phyloP scores from a whole-genome alignment of 768 basidiomycete species.

The Kwoniella sp. region DNA sequence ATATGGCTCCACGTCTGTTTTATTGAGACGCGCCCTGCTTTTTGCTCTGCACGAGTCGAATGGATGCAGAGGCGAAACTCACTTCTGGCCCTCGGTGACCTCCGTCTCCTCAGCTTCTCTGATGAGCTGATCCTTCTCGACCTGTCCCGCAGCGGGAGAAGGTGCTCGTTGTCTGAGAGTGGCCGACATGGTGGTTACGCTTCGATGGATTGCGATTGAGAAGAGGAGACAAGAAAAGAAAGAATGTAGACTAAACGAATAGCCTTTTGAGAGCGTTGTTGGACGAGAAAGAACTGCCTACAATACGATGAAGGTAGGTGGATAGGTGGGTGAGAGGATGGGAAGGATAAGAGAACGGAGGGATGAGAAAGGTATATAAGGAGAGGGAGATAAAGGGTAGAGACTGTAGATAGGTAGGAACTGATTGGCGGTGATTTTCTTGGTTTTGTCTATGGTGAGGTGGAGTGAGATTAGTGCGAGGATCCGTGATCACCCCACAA shows the following conservation, averaged over 20 bases:
- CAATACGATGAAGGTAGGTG: background rate
- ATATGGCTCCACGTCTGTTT: background rate
- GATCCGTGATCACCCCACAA: background rate
- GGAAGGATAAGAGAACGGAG: background rate
- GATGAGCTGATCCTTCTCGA: conserved; percentile 42
- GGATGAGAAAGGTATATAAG: background rate
- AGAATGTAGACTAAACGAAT: background rate
- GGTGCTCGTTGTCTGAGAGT: conserved; percentile 32
- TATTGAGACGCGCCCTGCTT: background rate
- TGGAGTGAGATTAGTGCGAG: background rate
- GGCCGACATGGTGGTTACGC: conserved; percentile 19
- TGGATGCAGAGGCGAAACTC: conserved; percentile 13
- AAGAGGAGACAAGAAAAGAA: background rate
- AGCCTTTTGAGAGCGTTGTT: background rate
- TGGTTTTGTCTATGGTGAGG: too few relatives aligned
- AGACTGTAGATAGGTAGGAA: background rate
- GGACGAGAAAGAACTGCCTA: background rate
- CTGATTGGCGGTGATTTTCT: background rate
- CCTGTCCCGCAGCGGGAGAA: conserved; percentile 34
- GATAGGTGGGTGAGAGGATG: background rate
- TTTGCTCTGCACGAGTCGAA: background rate
- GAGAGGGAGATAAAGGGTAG: conserved; percentile 2
- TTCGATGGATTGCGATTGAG: background rate
- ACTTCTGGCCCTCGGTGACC: conserved; percentile 47
- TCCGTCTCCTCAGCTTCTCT: conserved; percentile 48